Base-by-base conservation (phyloP, 306 rosid species). In the Erythrophleum fordii region DNA sequence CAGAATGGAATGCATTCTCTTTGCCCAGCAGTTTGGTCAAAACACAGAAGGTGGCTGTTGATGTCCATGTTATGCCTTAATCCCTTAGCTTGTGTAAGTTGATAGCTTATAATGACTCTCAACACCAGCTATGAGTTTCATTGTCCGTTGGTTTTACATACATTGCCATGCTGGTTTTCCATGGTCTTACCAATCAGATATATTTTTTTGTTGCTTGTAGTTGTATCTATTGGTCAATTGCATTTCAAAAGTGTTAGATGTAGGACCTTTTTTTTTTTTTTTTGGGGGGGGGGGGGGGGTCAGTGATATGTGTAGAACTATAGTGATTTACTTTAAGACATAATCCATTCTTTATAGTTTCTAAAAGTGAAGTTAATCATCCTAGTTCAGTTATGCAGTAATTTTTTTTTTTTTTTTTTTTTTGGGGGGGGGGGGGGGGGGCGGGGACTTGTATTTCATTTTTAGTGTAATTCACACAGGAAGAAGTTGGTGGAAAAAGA, bases 21-120 rank as follows among this genome's bases (percentile, higher is more conserved):
- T 75, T 95, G 99, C 84, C 99, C 99, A 64, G 99, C 98, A 49
- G 97, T 95, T 80, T 93, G 97, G 99, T 93, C 99, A 55, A 95
- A 95, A 83, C 98, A 95, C 83, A 88, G 97, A 83, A 87, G 99
- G 83, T 95, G 99, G 99, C 91, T 93, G 69, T 85, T 95, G 82
- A 95, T 92, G 98, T 91, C 98, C 69, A 93, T 93, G 98, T 90
- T 95, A 70, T 90, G 98, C 83, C 88, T 95, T 89, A 95, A 93
- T 73, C 99, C 98, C 72, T 23, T 92, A 66, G 86, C 97, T 34
- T 95, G 99, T 89, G 99, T 95, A 93, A 95, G 99, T 93, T 81
- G 76, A 76, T 76, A 39, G 70, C 81, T 76, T 41, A 79, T 75
- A 77, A 51, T 81, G 77, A 55, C 72, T 67, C 48, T 22, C n/a